Conservation (phyloP, 2,329 filamentous ascomycete genomes). For the Beauveria caledonica region DNA sequence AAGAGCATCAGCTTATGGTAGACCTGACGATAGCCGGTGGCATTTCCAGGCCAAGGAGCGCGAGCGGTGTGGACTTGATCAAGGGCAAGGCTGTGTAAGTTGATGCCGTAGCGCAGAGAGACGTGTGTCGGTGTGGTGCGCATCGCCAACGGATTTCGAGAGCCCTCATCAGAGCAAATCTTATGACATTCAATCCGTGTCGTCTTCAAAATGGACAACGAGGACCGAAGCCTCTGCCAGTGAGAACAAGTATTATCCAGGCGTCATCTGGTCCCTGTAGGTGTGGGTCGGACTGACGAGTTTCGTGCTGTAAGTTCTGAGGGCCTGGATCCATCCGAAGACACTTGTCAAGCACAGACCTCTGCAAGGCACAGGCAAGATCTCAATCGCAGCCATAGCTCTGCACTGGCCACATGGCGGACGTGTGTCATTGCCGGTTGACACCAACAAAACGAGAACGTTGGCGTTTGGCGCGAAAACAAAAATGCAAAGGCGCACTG, state of each 20-base stretch:
- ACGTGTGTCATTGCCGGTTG: neutral
- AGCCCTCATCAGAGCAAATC: neutral
- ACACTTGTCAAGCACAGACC: constrained; percentile 4
- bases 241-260: neutral
- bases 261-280: neutral
- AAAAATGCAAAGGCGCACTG: neutral
- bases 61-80: neutral
- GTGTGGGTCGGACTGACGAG: neutral
- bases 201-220: neutral
- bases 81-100: neutral
- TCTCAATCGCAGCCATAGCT: neutral
- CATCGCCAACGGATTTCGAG: neutral
- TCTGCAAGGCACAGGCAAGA: constrained; percentile 5
- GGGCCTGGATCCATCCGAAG: neutral
- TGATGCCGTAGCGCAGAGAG: neutral
- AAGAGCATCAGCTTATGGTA: neutral
- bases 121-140: neutral
- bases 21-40: neutral
- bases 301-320: neutral
- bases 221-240: neutral
- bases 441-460: neutral
- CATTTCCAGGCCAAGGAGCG: neutral
- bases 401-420: neutral
- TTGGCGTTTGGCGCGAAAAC: neutral
- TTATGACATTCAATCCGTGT: neutral